Percentiles rank a stretch among this genome's conserved stretches.
These are phyloP conservation scores for Penicillium sp. DNA, from an alignment of 2,329 filamentous ascomycete genomes.

Conservation along the genomic window DNA sequence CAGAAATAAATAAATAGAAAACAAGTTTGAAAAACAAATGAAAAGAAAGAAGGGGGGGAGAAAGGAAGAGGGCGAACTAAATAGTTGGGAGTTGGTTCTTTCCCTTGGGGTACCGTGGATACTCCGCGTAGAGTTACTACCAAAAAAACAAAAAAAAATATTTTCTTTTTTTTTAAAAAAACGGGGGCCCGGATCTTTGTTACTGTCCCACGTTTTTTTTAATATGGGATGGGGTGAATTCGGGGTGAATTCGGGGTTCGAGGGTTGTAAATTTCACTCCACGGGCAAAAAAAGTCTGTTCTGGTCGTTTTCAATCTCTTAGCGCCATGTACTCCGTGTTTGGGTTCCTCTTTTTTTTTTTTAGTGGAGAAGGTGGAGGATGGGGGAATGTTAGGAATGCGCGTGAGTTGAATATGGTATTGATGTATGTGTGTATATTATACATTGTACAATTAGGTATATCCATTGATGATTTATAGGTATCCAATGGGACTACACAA, in stretches of 20 bases:
- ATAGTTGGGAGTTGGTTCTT: slow-evolving; percentile 19
- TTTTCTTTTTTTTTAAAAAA: no score
- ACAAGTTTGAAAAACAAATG: neutral
- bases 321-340: slow-evolving; percentile 22
- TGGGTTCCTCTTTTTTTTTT: slow-evolving; percentile 13
- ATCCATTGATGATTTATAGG: no score
- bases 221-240: neutral
- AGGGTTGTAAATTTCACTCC: slow-evolving; percentile 25
- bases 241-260: slow-evolving; percentile 19
- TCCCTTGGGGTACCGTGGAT: slow-evolving; percentile 22
- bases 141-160: no score
- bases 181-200: slow-evolving; percentile 33
- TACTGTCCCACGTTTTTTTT: slow-evolving; percentile 24
- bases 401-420: slow-evolving; percentile 16
- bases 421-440: neutral
- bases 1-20: neutral
- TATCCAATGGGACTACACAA: neutral
- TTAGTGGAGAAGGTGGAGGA: slow-evolving; percentile 28
- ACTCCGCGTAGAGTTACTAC: neutral
- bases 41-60: slow-evolving; percentile 3
- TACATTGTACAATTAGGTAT: no score
- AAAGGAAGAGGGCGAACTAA: slow-evolving; percentile 17
- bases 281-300: slow-evolving; percentile 13
- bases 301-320: neutral
- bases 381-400: slow-evolving; percentile 12